A percentile compares a stretch with the other conserved stretches of the same genome.
These are phyloP conservation scores for Fraxinus cuspidata DNA, from an alignment of 257 asterid species.

Conservation along the genomic window DNA sequence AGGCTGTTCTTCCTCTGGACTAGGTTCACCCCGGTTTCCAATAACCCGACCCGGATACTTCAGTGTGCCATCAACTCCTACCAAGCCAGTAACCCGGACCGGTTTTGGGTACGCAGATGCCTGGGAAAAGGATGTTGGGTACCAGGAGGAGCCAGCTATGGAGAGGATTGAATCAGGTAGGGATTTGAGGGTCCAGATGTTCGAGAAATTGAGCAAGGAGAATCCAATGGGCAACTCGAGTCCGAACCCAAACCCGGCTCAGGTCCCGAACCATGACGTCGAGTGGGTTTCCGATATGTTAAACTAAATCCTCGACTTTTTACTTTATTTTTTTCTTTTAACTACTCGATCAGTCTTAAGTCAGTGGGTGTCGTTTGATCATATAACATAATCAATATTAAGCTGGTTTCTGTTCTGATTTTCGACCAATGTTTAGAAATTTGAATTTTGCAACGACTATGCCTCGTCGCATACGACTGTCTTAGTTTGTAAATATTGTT, in stretches of 20 bases:
- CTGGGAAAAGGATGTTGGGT: constrained; percentile 27
- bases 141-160: constrained; percentile 42
- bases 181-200: constrained; percentile 50
- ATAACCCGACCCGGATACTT: constrained; percentile 39
- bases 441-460: too few species aligned
- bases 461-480: too few species aligned
- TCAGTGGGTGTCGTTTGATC: too few species aligned
- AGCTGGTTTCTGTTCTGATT: too few species aligned
- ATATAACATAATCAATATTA: too few species aligned
- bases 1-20: constrained; percentile 28
- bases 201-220: constrained; percentile 49
- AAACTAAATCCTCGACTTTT: too few species aligned
- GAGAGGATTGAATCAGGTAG: constrained; percentile 59
- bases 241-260: not conserved
- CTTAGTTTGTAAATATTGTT: too few species aligned
- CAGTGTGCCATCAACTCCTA: constrained; percentile 53
- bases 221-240: constrained; percentile 33
- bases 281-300: not conserved
- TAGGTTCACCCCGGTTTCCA: constrained; percentile 32
- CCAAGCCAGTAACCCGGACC: constrained; percentile 29
- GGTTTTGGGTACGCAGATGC: constrained; percentile 27
- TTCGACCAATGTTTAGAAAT: too few species aligned
- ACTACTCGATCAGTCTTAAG: too few species aligned
- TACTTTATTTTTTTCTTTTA: too few species aligned
- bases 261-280: not conserved